Percentiles rank a stretch among this genome's conserved stretches.
These are phyloP conservation scores for Lasiodiplodia gonubiensis DNA, from an alignment of 2,329 filamentous ascomycete genomes.

Conservation along the genomic window DNA sequence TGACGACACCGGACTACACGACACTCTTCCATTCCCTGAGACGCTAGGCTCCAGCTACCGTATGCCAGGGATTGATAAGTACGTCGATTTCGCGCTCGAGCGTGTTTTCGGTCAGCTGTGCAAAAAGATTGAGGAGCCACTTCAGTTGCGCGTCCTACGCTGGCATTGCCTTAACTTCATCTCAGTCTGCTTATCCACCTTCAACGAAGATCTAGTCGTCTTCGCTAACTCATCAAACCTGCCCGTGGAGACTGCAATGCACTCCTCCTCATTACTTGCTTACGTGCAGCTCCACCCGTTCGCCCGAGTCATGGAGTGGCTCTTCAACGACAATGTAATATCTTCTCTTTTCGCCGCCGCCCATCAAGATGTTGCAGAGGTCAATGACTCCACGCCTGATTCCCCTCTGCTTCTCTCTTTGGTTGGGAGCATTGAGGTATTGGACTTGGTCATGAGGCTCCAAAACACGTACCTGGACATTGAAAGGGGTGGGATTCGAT, in stretches of 20 bases:
- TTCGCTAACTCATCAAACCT: conserved; percentile 81
- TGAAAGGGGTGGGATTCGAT: conserved; percentile 38
- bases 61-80: conserved; percentile 86
- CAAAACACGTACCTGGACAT: conserved; percentile 92
- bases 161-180: conserved; percentile 86
- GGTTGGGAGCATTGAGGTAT: conserved; percentile 79
- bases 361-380: conserved; percentile 74
- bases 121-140: conserved; percentile 49
- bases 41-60: conserved; percentile 78
- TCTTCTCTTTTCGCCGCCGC: conserved; percentile 77
- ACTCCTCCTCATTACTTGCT: conserved; percentile 72
- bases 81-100: conserved; percentile 88
- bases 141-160: conserved; percentile 75
- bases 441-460: conserved; percentile 81
- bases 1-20: conserved; percentile 67
- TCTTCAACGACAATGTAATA: conserved; percentile 92
- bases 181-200: conserved; percentile 76
- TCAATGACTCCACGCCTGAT: conserved; percentile 74
- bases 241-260: conserved; percentile 75
- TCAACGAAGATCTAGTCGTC: conserved; percentile 92
- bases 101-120: conserved; percentile 66
- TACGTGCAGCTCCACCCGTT: conserved; percentile 94
- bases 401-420: conserved; percentile 83
- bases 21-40: conserved; percentile 85
- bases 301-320: conserved; percentile 94